Evolutionary conservation across 495 filamentous ascomycete genomes (phyloP).

Genomic region (Recurvomyces mirabilis): DNA sequence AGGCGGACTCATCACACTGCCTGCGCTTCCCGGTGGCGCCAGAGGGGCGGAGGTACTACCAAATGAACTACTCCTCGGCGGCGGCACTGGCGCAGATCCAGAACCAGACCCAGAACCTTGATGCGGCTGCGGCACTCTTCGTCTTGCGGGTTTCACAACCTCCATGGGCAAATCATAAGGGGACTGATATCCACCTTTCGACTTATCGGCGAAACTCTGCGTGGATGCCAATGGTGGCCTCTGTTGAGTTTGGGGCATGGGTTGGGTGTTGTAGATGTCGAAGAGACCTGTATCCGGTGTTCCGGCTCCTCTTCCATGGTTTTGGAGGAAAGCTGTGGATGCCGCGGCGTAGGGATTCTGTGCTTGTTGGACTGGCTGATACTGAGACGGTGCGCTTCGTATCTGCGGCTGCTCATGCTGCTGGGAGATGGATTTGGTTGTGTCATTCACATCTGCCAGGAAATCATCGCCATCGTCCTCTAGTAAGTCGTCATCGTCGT

Average conservation of each 20-base stretch:
- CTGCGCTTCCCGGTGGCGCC: not conserved
- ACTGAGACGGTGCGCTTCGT: not conserved
- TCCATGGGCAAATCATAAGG: slow-evolving; percentile 94
- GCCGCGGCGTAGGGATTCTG: not conserved
- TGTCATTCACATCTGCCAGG: too few relatives aligned
- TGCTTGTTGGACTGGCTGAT: slow-evolving; percentile 8
- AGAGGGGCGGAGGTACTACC: not conserved
- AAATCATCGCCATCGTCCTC: slow-evolving; percentile 40
- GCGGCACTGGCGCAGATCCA: slow-evolving; percentile 36
- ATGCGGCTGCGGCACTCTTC: slow-evolving; percentile 28
- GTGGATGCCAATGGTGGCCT: slow-evolving; percentile 16
- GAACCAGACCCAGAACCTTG: slow-evolving; percentile 22
- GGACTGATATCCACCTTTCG: slow-evolving; percentile 82
- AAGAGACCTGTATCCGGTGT: slow-evolving; percentile 19
- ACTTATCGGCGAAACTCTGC: slow-evolving; percentile 75
- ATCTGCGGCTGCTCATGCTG: slow-evolving; percentile 2
- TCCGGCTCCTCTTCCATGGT: slow-evolving; percentile 11
- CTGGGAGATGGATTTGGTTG: too few relatives aligned
- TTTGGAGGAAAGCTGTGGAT: not conserved
- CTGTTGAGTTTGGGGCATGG: slow-evolving; percentile 17
- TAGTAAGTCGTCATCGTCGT: slow-evolving; percentile 64
- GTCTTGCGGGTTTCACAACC: slow-evolving; percentile 56
- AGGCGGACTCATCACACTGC: slow-evolving; percentile 24
- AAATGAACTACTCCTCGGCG: slow-evolving; percentile 54
- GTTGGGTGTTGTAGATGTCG: slow-evolving; percentile 15